Evolutionary conservation across 2,329 filamentous ascomycete genomes (phyloP).

Genomic region (Colletotrichum caudatum): DNA sequence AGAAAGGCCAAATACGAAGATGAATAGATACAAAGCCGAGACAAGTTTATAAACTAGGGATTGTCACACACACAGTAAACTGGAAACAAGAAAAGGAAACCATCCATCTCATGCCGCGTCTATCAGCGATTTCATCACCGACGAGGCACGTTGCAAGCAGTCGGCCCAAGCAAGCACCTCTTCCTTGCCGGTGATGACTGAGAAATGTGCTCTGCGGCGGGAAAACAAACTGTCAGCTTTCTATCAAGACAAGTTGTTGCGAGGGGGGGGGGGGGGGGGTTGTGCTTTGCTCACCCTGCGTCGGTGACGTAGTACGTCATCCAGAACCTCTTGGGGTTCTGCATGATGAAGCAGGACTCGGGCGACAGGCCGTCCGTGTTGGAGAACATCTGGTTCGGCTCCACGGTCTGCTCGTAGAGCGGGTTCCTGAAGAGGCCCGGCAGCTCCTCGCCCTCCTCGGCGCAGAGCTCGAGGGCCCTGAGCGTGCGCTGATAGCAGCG

Average conservation of each 20-base stretch:
- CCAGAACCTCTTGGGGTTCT: conserved; percentile 14
- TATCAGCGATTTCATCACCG: conserved; percentile 7
- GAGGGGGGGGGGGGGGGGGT: too few relatives aligned
- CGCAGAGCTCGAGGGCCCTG: conserved; percentile 15
- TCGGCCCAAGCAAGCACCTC: conserved; percentile 11
- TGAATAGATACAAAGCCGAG: too few relatives aligned
- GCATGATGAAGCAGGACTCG: conserved; percentile 16
- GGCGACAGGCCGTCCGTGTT: conserved; percentile 10
- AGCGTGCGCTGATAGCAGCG: conserved; percentile 17
- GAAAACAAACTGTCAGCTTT: background rate
- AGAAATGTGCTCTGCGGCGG: background rate
- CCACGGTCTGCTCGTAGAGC: conserved; percentile 10
- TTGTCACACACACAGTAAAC: background rate
- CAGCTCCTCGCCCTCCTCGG: conserved; percentile 9
- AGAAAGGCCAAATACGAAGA: too few relatives aligned
- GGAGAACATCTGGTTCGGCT: conserved; percentile 14
- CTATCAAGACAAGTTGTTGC: too few relatives aligned
- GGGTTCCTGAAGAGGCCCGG: conserved; percentile 3
- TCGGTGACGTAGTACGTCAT: conserved; percentile 15
- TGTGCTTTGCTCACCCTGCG: background rate
- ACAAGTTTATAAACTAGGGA: background rate
- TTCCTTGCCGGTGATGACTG: conserved; percentile 3
- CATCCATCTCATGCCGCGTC: background rate
- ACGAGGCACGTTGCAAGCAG: conserved; percentile 7
- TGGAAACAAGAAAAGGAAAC: background rate